Evolutionary conservation across 1,284 basidiomycete species (phyloP), one percentile per base, ranked within the genome.

Genomic region (Athelia sp.): DNA sequence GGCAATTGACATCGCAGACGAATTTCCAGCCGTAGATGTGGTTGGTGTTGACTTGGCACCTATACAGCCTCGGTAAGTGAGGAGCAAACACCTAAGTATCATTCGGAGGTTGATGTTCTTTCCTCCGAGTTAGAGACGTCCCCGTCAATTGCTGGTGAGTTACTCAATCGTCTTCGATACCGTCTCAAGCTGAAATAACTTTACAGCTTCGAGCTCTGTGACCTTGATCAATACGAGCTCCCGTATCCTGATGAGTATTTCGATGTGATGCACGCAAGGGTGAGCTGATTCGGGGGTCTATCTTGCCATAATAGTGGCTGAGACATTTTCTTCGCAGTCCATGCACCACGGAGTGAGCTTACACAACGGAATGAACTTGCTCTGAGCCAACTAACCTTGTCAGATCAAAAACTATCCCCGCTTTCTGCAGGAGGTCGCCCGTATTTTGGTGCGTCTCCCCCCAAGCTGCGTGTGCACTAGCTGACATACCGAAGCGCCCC

Each of bases 31-130:
- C 50, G 81, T 74, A 47, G 77, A 83, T 54, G 79, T 87, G 50
- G 73, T 81, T 57, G 84, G 82, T 19, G 72, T 84, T 52, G 84
- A 87, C 68, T 70, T 85, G 29, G 83, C 80, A 13, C 84, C 84
- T 49, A 77, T 85, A 43, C 84, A 86, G 60, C 79, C 81, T 44
- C 74, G 75, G 84, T 86, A 65, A 50, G 67, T 63, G n/a, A n/a
- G n/a, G n/a, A n/a, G n/a, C n/a, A n/a, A n/a, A n/a, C n/a, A n/a
- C n/a, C n/a, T n/a, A n/a, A n/a, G n/a, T n/a, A 49, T 49, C 18
- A 31, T 54, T 51, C 53, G 47, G 34, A 43, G 34, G 21, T 50
- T 45, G 54, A n/a, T n/a, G n/a, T n/a, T n/a, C n/a, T n/a, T n/a
- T n/a, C n/a, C 26, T 29, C 13, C 6, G 6, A 51, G 26, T 44